Conservation (phyloP, 1,284 basidiomycete species). For the Pseudozyma sp. region DNA sequence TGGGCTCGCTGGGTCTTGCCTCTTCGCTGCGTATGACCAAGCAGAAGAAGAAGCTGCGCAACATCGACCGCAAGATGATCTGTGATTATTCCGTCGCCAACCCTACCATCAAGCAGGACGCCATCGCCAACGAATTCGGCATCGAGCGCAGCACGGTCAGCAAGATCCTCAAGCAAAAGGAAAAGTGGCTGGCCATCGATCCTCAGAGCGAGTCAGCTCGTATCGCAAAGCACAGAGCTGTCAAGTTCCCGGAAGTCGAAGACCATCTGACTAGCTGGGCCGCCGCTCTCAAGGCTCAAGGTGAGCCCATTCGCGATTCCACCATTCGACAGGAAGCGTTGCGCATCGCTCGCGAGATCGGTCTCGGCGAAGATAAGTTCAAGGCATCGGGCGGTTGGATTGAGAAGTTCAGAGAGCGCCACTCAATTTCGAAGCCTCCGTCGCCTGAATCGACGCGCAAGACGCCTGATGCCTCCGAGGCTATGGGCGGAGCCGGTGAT, state of each 20-base stretch:
- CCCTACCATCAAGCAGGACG: conserved; percentile 44
- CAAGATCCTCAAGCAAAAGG: conserved; percentile 87
- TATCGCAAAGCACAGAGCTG: conserved; percentile 57
- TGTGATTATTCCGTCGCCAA: conserved; percentile 42
- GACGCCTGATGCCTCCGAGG: background rate
- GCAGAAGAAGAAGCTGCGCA: conserved; percentile 51
- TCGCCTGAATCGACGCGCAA: conserved; percentile 2
- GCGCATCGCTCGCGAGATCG: conserved; percentile 75
- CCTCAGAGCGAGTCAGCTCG: conserved; percentile 42
- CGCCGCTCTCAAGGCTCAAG: conserved; percentile 72
- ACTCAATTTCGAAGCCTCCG: conserved; percentile 74
- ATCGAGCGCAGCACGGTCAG: conserved; percentile 92
- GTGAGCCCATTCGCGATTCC: conserved; percentile 77
- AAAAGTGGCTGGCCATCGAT: conserved; percentile 79
- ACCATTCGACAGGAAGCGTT: conserved; percentile 79
- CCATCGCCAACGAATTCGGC: conserved; percentile 73
- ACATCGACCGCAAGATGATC: conserved; percentile 51
- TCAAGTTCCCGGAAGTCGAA: conserved; percentile 80
- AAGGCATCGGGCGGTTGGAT: conserved; percentile 91
- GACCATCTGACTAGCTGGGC: conserved; percentile 76
- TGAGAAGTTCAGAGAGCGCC: conserved; percentile 87
- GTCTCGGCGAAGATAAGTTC: conserved; percentile 78
- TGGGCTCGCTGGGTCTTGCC: conserved; percentile 24
- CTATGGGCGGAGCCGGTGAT: too few relatives aligned
- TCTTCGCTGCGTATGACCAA: conserved; percentile 42